Conservation (phyloP, 2,329 filamentous ascomycete species). For the Mariannaea elegans region DNA sequence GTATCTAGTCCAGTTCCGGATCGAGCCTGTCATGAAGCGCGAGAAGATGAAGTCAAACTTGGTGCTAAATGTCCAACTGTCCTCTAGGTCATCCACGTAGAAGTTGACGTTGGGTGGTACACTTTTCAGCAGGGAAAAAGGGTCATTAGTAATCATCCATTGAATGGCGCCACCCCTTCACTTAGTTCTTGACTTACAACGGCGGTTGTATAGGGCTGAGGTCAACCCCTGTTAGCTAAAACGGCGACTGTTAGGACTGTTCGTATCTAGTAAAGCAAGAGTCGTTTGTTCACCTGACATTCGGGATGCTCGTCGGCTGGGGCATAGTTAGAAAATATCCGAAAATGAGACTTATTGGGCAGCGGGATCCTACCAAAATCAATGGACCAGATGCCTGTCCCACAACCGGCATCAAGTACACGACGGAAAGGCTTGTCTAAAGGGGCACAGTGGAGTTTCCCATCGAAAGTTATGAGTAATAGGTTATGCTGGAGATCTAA, state of each 20-base stretch:
- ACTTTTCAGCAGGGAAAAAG: neutral
- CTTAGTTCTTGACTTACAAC: constrained; percentile 3
- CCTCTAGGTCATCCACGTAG: constrained; percentile 26
- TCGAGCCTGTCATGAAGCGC: constrained; percentile 20
- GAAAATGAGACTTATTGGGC: too few relatives aligned
- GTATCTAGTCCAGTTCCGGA: constrained; percentile 16
- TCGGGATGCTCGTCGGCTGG: constrained; percentile 27
- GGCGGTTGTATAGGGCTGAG: constrained; percentile 28
- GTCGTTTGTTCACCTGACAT: neutral
- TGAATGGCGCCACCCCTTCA: neutral
- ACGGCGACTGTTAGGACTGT: neutral
- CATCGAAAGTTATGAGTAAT: constrained; percentile 4
- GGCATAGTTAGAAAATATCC: too few relatives aligned
- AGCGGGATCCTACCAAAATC: constrained; percentile 16
- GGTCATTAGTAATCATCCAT: neutral
- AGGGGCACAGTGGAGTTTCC: neutral
- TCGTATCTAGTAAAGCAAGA: neutral
- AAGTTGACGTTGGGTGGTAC: constrained; percentile 23
- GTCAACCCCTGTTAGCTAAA: constrained; percentile 26
- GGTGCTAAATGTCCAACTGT: constrained; percentile 23
- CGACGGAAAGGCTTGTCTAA: constrained; percentile 2
- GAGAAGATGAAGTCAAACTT: constrained; percentile 27
- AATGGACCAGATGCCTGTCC: constrained; percentile 27
- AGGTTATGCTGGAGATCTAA: constrained; percentile 23
- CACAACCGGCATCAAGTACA: constrained; percentile 25